phyloP scores from a whole-genome alignment of 352 stramenopile species.

The Phytophthora gonapodyides region DNA sequence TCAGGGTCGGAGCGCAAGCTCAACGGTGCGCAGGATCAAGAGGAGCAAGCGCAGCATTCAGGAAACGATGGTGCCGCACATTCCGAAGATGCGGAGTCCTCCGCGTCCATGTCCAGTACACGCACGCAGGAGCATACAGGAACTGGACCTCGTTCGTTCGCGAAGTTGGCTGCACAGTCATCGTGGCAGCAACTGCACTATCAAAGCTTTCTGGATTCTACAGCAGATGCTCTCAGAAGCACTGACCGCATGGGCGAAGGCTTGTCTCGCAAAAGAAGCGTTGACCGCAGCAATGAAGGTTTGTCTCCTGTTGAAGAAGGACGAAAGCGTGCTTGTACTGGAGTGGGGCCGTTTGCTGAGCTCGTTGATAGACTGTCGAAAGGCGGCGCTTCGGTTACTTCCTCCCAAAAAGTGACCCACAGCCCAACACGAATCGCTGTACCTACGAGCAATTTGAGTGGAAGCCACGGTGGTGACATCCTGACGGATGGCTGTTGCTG shows the following conservation, averaged over 20 bases:
- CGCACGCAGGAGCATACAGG: no score
- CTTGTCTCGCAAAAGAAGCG: constrained; percentile 1
- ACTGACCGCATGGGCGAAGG: neutral
- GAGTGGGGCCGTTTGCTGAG: neutral
- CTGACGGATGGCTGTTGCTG: constrained; percentile 14
- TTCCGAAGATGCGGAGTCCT: no score
- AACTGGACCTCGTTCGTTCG: no score
- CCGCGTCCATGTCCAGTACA: no score
- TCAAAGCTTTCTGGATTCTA: neutral
- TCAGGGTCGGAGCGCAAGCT: no score
- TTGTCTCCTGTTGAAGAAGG: neutral
- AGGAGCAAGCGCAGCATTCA: no score
- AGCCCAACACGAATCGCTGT: neutral
- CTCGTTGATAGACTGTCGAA: neutral
- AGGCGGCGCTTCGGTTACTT: neutral
- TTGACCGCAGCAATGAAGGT: neutral
- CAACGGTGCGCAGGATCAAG: no score
- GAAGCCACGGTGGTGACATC: constrained; percentile 3
- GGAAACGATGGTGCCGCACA: no score
- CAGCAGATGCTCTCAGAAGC: neutral
- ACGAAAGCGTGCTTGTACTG: constrained; percentile 3
- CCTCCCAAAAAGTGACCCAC: neutral
- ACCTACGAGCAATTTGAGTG: neutral
- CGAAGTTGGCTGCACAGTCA: no score
- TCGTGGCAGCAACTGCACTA: no score